Base-by-base conservation (phyloP, 495 filamentous ascomycete species). In the Cercophora sp. region DNA sequence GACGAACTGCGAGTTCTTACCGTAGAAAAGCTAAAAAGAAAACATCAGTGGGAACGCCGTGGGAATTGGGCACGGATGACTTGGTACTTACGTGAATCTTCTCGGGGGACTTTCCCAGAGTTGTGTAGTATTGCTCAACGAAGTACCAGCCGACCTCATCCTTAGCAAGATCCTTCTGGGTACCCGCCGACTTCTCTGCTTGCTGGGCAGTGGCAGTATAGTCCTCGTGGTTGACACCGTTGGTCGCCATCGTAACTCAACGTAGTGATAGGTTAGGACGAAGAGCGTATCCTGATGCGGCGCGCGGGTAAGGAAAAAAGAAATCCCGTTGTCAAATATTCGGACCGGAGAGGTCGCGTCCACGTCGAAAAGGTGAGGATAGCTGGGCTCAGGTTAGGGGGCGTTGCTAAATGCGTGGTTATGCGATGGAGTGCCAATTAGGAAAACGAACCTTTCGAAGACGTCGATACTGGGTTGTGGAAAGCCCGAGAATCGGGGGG, bases 81-180 rank as follows among this genome's bases (percentile, higher is more conserved):
- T n/a, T n/a, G n/a, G n/a, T n/a, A 79, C 85, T 74, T 71, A 91
- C 87, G 64, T 90, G 89, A 54, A 98, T 83, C 71, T 92, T 95
- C 60, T 96, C 91, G 13, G 94, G 93, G 54, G 77, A 86, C 67
- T 89, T 88, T 83, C 89, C 96, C 62, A 98, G 78, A 56, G 89
- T 98, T 55, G 89, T 97, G 70, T 98, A 98, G 77, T 95, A 97
- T 66, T 96, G 91, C 79, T 98, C 94, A 27, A 97, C 93, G 58
- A 98, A 98, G 70, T 91, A 96, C 93, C 93, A 98, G 61, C 90
- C 93, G 46, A 98, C 88, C 72, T 97, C 89, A 70, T 91, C 88
- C 69, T 93, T 94, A 37, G 69, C 60, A 10, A 76, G 69, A 24
- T 37, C 56, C 27, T 56, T 39, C 13, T 18, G 3, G 13, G 40